Conservation (phyloP, 2,329 filamentous ascomycete genomes). For the Trichoderma atrobrunneum region DNA sequence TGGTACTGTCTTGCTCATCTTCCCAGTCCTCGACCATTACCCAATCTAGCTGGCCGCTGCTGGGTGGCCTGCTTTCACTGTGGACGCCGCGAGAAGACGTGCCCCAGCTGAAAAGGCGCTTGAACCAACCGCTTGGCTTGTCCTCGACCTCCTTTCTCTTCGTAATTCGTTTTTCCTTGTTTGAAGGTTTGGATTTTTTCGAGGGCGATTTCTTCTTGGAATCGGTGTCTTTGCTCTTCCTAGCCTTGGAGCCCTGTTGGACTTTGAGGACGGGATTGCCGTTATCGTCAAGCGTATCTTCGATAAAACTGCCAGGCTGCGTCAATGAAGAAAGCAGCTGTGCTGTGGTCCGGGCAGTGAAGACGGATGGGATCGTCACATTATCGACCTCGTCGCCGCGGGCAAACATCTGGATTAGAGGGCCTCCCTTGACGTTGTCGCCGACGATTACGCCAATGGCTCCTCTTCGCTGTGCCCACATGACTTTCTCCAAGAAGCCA, state of each 20-base stretch:
- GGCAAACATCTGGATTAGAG: conserved; percentile 97
- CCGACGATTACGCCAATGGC: conserved; percentile 89
- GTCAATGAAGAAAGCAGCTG: conserved; percentile 87
- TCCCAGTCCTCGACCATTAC: conserved; percentile 65
- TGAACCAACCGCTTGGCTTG: conserved; percentile 43
- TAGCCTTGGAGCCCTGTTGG: conserved; percentile 46
- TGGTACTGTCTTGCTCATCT: conserved; percentile 48
- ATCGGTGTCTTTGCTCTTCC: conserved; percentile 33
- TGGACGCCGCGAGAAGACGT: conserved; percentile 31
- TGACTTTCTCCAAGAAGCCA: conserved; percentile 94
- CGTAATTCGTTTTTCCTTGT: conserved; percentile 29
- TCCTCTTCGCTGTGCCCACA: conserved; percentile 91
- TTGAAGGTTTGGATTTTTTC: conserved; percentile 11
- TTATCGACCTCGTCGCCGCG: conserved; percentile 86
- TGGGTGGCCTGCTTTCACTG: conserved; percentile 64
- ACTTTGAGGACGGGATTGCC: conserved; percentile 55
- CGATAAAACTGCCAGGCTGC: conserved; percentile 63
- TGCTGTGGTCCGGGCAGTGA: conserved; percentile 92
- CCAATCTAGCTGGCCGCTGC: conserved; percentile 73
- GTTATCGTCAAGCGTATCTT: conserved; percentile 59
- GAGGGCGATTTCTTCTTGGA: conserved; percentile 26
- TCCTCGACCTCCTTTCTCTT: conserved; percentile 27
- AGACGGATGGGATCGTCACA: conserved; percentile 88
- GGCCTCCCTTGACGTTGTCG: conserved; percentile 84
- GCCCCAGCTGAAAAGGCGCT: conserved; percentile 40